A percentile compares a stretch with the other conserved stretches of the same genome.
These are phyloP conservation scores for Athelia sp. DNA, from an alignment of 1,284 basidiomycete genomes.

Conservation along the genomic window DNA sequence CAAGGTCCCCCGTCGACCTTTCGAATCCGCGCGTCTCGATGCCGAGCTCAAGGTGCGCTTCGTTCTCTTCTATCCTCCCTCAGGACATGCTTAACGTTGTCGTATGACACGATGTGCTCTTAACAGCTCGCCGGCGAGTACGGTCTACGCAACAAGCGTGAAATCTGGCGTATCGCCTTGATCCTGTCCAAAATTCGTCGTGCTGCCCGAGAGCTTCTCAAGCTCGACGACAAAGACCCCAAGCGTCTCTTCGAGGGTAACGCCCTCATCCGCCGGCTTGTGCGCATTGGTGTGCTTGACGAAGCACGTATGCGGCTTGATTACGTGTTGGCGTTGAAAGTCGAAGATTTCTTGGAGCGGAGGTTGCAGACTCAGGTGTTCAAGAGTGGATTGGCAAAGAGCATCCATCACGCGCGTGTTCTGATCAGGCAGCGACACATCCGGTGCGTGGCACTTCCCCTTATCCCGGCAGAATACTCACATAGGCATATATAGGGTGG, in stretches of 20 bases:
- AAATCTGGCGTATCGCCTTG: conserved; percentile 99
- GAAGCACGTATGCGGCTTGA: conserved; percentile 99
- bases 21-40: conserved; percentile 97
- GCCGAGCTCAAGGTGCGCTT: conserved; percentile 89
- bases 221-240: conserved; percentile 99
- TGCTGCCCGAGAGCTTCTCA: conserved; percentile 99
- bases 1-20: conserved; percentile 98
- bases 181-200: conserved; percentile 99
- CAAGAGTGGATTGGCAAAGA: conserved; percentile 98
- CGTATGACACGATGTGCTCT: conserved; percentile 1
- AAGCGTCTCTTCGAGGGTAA: conserved; percentile 99
- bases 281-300: conserved; percentile 99
- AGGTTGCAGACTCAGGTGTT: conserved; percentile 99
- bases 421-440: conserved; percentile 97
- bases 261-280: conserved; percentile 97
- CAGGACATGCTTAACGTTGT: neutral
- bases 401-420: conserved; percentile 97
- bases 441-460: conserved; percentile 54
- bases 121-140: conserved; percentile 99
- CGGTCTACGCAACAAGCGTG: conserved; percentile 99
- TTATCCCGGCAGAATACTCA: no score
- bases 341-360: conserved; percentile 99
- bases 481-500: conserved; percentile 75
- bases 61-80: neutral
- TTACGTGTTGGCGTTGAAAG: conserved; percentile 99